Conservation (phyloP, 257 asterid genomes). For the Primulina huaijiensis region DNA sequence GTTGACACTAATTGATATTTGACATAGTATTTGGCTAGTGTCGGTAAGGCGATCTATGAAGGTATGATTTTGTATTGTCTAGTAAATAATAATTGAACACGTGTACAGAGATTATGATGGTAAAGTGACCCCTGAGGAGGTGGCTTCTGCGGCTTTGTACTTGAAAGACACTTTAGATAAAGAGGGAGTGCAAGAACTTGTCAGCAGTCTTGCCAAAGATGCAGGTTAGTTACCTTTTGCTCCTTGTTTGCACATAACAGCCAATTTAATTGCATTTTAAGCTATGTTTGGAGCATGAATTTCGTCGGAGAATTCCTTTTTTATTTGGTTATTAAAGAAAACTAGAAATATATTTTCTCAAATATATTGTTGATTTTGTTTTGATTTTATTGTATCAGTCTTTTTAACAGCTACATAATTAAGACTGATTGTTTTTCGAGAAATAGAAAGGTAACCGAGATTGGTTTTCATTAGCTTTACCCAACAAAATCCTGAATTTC, state of each 20-base stretch:
- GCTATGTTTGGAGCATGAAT: neutral
- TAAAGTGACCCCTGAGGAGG: conserved; percentile 83
- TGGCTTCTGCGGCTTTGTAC: conserved; percentile 76
- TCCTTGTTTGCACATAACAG: neutral
- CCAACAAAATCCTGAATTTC: neutral
- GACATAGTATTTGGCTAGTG: neutral
- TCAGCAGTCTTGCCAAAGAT: conserved; percentile 82
- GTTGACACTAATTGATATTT: neutral
- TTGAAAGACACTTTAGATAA: conserved; percentile 80
- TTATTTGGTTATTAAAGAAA: neutral
- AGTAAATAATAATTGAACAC: neutral
- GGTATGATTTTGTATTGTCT: neutral
- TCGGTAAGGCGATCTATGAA: neutral
- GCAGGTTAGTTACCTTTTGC: conserved; percentile 40
- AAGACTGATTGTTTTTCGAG: neutral
- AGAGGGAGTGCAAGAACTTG: conserved; percentile 77
- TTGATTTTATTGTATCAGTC: neutral
- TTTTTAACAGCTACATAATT: neutral
- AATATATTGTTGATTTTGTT: no score
- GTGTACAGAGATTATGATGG: conserved; percentile 73
- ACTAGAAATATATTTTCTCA: neutral
- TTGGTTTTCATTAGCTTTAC: no score
- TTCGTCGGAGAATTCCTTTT: neutral
- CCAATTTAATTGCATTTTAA: neutral
- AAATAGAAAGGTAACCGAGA: neutral